Evolutionary conservation across 75 land plant genomes (phyloP).

Genomic region (Picea glauca): DNA sequence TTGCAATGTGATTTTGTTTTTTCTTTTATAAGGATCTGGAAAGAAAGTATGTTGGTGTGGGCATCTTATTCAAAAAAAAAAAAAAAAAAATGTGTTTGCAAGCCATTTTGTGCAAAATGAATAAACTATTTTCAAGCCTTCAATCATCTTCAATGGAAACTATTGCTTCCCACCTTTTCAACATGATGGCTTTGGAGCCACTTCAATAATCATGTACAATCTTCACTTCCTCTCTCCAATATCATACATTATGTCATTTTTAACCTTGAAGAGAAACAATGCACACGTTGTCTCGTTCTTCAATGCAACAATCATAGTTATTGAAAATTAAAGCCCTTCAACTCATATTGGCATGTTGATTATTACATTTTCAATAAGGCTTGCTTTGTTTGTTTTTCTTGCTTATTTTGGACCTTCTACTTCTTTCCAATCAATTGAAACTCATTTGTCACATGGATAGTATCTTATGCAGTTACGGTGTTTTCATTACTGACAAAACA

Average conservation of each 20-base stretch:
- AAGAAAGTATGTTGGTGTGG: too few species aligned
- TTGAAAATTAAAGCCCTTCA: background rate
- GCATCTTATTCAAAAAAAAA: background rate
- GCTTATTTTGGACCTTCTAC: constrained; percentile 89
- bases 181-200: background rate
- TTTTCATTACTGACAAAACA: constrained; percentile 92
- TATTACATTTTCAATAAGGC: constrained; percentile 37
- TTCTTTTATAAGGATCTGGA: too few species aligned
- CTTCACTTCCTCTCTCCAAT: background rate
- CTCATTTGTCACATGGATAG: constrained; percentile 84
- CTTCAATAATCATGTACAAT: background rate
- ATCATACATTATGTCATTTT: constrained; percentile 6
- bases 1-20: too few species aligned
- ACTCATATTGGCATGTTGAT: background rate
- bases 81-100: background rate
- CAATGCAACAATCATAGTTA: background rate
- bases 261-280: background rate
- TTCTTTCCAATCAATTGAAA: constrained; percentile 81
- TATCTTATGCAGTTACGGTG: constrained; percentile 71
- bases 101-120: background rate
- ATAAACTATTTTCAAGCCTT: constrained; percentile 4
- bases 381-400: constrained; percentile 82
- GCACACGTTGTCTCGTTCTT: background rate
- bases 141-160: constrained; percentile 9
- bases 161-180: constrained; percentile 13